These are phyloP conservation scores for Rauvolfia tetraphylla DNA, from an alignment of 257 asterid species.

Conservation along the genomic window DNA sequence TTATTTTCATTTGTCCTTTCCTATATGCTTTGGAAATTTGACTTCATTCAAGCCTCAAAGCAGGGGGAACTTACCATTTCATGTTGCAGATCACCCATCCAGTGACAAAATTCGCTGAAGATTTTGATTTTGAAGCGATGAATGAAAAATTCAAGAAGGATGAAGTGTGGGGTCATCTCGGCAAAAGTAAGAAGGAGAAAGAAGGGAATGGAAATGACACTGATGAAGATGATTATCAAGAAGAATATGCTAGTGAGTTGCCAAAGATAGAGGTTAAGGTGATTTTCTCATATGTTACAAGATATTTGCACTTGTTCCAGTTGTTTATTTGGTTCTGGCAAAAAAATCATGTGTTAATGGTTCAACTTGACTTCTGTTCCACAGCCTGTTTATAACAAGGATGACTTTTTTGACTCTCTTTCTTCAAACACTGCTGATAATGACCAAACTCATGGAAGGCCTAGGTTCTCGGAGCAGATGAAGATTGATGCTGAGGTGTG, in stretches of 20 bases:
- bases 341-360: background rate
- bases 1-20: background rate
- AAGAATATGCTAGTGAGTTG: slow-evolving; percentile 50
- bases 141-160: slow-evolving; percentile 95
- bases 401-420: slow-evolving; percentile 82
- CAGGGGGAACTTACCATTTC: background rate
- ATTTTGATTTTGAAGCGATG: slow-evolving; percentile 93
- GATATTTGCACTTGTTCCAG: slow-evolving; percentile 5
- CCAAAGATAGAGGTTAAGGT: slow-evolving; percentile 70
- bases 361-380: slow-evolving; percentile 5
- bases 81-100: slow-evolving; percentile 57
- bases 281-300: slow-evolving; percentile 7
- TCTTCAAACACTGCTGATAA: slow-evolving; percentile 56
- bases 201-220: slow-evolving; percentile 55
- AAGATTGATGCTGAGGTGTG: slow-evolving; percentile 90
- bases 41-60: background rate
- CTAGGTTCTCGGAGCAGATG: slow-evolving; percentile 89
- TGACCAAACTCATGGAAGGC: slow-evolving; percentile 58
- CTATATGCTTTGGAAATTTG: background rate
- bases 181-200: slow-evolving; percentile 63
- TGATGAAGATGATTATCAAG: slow-evolving; percentile 50
- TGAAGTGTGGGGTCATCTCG: slow-evolving; percentile 99
- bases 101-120: slow-evolving; percentile 73
- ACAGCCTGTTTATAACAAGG: slow-evolving; percentile 86
- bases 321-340: background rate